A percentile compares a stretch with the other conserved stretches of the same genome.
These are phyloP conservation scores for Passiflora organensis DNA, from an alignment of 345 rosid species.

Conservation along the genomic window DNA sequence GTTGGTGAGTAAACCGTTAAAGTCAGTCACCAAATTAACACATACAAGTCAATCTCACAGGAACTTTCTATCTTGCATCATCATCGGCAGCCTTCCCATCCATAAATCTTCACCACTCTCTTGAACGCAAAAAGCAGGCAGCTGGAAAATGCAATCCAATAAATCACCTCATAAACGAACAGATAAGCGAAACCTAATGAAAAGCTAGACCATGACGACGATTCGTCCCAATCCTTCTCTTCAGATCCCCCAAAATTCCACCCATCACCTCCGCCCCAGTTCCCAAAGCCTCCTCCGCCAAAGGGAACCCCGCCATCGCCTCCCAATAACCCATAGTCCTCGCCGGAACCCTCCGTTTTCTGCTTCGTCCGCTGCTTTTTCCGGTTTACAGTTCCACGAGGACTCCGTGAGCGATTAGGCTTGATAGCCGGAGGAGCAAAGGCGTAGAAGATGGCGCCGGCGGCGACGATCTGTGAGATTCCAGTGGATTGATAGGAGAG, in stretches of 20 bases:
- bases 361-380: conserved; percentile 57
- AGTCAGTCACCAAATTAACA: conserved; percentile 29
- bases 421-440: conserved; percentile 52
- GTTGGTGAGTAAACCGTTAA: not conserved
- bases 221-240: conserved; percentile 59
- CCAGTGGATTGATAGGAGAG: conserved; percentile 35
- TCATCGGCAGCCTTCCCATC: conserved; percentile 25
- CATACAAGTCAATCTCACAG: conserved; percentile 44
- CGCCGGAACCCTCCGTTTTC: conserved; percentile 41
- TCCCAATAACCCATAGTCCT: conserved; percentile 32
- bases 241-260: conserved; percentile 63
- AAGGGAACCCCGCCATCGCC: conserved; percentile 45
- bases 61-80: conserved; percentile 54
- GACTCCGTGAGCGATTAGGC: conserved; percentile 33
- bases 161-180: conserved; percentile 85
- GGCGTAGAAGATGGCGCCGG: conserved; percentile 37
- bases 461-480: conserved; percentile 28
- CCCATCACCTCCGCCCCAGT: conserved; percentile 40
- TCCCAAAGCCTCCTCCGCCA: conserved; percentile 40
- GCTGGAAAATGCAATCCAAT: conserved; percentile 83
- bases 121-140: conserved; percentile 85
- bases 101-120: conserved; percentile 51
- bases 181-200: conserved; percentile 58
- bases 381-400: conserved; percentile 42
- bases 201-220: conserved; percentile 42